These are phyloP conservation scores for Pythium guiyangense DNA, from an alignment of 352 stramenopile species.

Conservation along the genomic window DNA sequence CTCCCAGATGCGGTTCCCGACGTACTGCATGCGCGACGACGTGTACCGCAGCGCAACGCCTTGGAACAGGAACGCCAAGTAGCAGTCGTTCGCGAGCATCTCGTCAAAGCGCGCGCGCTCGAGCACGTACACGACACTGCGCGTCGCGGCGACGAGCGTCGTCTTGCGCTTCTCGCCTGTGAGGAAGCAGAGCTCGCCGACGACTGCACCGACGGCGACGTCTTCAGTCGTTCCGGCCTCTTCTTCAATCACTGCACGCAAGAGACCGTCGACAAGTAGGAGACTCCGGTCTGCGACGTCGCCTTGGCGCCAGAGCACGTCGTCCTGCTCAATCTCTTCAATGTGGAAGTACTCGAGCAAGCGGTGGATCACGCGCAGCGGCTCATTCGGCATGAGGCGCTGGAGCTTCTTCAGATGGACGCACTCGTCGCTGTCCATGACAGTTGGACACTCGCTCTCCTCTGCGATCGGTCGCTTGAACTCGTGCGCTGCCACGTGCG, in stretches of 20 bases:
- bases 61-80: conserved; percentile 73
- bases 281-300: conserved; percentile 45
- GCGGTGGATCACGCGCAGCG: conserved; percentile 50
- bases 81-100: conserved; percentile 61
- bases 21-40: conserved; percentile 72
- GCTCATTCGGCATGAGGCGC: conserved; percentile 65
- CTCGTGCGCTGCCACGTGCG: conserved; percentile 17
- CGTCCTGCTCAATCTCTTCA: conserved; percentile 50
- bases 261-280: conserved; percentile 52
- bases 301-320: conserved; percentile 69
- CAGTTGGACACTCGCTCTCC: conserved; percentile 9
- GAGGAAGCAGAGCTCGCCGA: conserved; percentile 74
- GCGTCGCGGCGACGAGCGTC: conserved; percentile 50
- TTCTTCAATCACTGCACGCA: conserved; percentile 74
- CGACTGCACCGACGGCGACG: conserved; percentile 57
- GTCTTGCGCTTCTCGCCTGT: conserved; percentile 81
- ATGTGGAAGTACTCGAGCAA: conserved; percentile 74
- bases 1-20: conserved; percentile 83
- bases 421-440: conserved; percentile 41
- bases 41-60: conserved; percentile 71
- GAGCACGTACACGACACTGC: conserved; percentile 70
- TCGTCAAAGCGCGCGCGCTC: conserved; percentile 44
- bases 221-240: conserved; percentile 75
- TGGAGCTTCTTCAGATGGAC: conserved; percentile 51
- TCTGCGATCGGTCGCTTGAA: conserved; percentile 13